A percentile compares a stretch with the other conserved stretches of the same genome.
These are phyloP conservation scores for Trichophyton mentagrophytes DNA, from an alignment of 2,329 filamentous ascomycete species.

Conservation along the genomic window DNA sequence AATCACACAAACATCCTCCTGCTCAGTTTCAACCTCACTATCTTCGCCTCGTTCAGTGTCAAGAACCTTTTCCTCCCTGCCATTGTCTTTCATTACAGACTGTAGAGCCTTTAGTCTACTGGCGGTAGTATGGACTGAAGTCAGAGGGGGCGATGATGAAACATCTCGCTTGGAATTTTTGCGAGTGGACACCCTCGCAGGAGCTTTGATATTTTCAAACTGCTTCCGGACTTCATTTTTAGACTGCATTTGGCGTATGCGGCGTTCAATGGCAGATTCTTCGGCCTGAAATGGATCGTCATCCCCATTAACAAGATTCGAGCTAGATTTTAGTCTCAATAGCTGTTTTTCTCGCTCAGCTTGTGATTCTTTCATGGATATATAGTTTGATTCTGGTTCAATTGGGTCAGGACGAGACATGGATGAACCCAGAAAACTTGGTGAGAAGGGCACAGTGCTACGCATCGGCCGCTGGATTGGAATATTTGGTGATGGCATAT, in stretches of 20 bases:
- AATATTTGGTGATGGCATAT: constrained; percentile 39
- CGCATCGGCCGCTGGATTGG: constrained; percentile 30
- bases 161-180: constrained; percentile 8
- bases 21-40: constrained; percentile 30
- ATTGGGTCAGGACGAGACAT: constrained; percentile 26
- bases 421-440: constrained; percentile 21
- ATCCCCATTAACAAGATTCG: background rate
- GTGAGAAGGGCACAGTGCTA: constrained; percentile 26
- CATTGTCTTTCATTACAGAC: background rate
- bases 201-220: constrained; percentile 26
- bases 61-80: background rate
- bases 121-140: background rate
- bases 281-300: constrained; percentile 31
- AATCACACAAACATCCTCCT: constrained; percentile 28
- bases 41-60: background rate
- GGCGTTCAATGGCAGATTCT: constrained; percentile 26
- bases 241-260: constrained; percentile 23
- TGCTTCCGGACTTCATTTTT: constrained; percentile 25
- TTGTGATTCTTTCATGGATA: constrained; percentile 37
- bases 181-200: constrained; percentile 16
- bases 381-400: constrained; percentile 32
- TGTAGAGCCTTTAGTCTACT: background rate
- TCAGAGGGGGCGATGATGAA: constrained; percentile 7
- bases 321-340: constrained; percentile 13
- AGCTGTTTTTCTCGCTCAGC: constrained; percentile 25